Base-by-base conservation (phyloP, 192 early-diverging fungal species). In the Tieghemiomyces parasiticus region DNA sequence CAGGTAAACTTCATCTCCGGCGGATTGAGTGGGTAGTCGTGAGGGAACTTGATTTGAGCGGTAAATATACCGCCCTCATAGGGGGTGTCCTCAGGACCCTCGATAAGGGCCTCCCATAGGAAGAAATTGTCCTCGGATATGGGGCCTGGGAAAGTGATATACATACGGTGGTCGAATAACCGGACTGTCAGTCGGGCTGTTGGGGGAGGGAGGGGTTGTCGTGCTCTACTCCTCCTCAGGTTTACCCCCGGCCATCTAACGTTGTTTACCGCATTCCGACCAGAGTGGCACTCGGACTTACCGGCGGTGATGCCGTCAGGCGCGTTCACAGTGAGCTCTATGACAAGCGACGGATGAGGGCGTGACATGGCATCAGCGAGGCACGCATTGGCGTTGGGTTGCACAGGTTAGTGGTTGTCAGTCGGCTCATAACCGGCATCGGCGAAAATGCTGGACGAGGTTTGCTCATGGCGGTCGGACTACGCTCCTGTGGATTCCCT, bases 1-100 rank as follows among this genome's bases (percentile, higher is more conserved):
- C 89, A 88, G 1, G 91, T 94, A 67, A 98, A 99, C 71, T 88
- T 87, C 95, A 99, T 99, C 20, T 72, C 79, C 16, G 95, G 95
- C 22, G 95, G 95, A 32, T 81, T 86, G 30, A 99, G 80, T 28
- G 95, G 95, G 65, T 99, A 99, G 71, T 99, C 95, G 52, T 76
- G 82, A 1, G 92, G 95, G 60, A 96, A 95, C 24, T 67, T 84
- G 28, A 99, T 64, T 8, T 75, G 83, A 1, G 95, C 92, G 25
- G 90, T 80, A 61, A 99, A 97, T 29, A 97, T 78, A 14, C 95
- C 95, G 38, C 86, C 87, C 73, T 97, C 95, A 66, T 91, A 97
- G 19, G 91, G 89, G 16, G 95, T 99, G 46, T 82, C 93, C 49
- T 84, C 82, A 0, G 92, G 93, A 24, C 93, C 90, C 58, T 87